Percentiles rank a stretch among this genome's conserved stretches.
phyloP scores from a whole-genome alignment of 345 rosid genomes.

The Gossypium herbaceum region DNA sequence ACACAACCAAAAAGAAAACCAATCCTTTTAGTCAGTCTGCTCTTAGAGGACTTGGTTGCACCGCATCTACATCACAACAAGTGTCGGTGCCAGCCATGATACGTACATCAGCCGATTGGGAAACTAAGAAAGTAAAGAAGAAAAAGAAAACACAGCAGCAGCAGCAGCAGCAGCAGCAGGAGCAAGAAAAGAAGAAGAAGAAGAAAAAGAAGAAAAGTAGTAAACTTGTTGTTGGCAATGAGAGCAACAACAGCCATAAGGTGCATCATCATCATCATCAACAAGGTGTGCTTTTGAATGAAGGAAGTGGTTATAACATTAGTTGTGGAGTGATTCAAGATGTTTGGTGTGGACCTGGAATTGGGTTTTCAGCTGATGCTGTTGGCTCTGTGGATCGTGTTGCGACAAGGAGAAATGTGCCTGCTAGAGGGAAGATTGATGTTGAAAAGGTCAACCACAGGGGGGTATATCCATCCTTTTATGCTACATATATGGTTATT shows the following conservation, averaged over 20 bases:
- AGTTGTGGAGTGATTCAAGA: conserved; percentile 59
- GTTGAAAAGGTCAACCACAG: conserved; percentile 45
- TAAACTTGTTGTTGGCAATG: conserved; percentile 27
- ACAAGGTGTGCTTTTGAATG: conserved; percentile 9
- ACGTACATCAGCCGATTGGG: conserved; percentile 83
- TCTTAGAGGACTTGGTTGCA: conserved; percentile 71
- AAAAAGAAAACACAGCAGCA: conserved; percentile 25
- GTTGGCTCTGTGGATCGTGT: conserved; percentile 63
- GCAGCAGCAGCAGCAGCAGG: not conserved
- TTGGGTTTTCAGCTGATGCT: conserved; percentile 76
- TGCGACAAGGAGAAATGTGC: conserved; percentile 53
- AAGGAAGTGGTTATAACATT: conserved; percentile 10
- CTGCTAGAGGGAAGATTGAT: conserved; percentile 66
- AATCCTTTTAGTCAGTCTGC: conserved; percentile 33
- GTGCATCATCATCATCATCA: not conserved
- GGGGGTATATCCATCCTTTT: conserved; percentile 32
- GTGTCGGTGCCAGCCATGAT: conserved; percentile 84
- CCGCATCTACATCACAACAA: conserved; percentile 64
- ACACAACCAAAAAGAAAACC: conserved; percentile 45
- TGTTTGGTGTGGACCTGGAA: conserved; percentile 93
- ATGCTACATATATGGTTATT: not conserved
- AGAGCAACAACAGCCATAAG: not conserved
- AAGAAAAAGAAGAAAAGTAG: conserved; percentile 25
- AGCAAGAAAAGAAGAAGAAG: conserved; percentile 30
- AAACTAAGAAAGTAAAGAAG: conserved; percentile 47